These are phyloP conservation scores for Dactylellina haptotyla DNA, from an alignment of 2,329 filamentous ascomycete genomes.

Conservation along the genomic window DNA sequence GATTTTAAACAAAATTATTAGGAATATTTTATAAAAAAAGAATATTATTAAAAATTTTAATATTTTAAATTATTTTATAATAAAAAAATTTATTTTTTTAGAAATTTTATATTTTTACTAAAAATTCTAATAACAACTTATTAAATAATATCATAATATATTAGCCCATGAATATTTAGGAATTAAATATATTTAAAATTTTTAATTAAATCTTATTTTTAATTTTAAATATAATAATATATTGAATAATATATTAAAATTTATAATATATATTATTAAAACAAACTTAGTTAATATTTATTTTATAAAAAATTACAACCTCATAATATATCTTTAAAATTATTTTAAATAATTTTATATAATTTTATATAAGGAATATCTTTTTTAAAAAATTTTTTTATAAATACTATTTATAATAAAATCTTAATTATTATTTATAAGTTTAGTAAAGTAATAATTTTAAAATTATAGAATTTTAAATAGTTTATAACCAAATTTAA, in stretches of 20 bases:
- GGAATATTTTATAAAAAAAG: conserved; percentile 19
- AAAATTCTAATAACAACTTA: conserved; percentile 10
- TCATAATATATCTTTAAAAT: no score
- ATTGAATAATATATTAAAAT: no score
- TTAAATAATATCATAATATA: conserved; percentile 10
- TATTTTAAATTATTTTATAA: conserved; percentile 6
- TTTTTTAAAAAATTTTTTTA: no score
- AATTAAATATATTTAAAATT: conserved; percentile 4
- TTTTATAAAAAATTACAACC: no score
- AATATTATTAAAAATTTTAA: conserved; percentile 1
- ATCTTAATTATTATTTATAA: no score
- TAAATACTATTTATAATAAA: no score
- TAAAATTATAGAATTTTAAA: no score
- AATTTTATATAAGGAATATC: no score
- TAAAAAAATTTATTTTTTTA: conserved; percentile 2
- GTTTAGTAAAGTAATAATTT: no score
- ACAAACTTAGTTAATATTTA: conserved; percentile 12
- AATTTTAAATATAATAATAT: conserved; percentile 17
- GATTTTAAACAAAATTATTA: background rate
- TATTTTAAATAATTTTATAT: no score
- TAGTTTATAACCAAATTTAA: no score
- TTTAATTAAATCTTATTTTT: background rate
- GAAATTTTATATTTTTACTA: conserved; percentile 13
- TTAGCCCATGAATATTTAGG: conserved; percentile 5
- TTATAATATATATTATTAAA: no score